Percentiles rank a stretch among this genome's conserved stretches.
Evolutionary conservation across 2,329 filamentous ascomycete genomes (phyloP).

Genomic region (Chrysoporthe puriensis): DNA sequence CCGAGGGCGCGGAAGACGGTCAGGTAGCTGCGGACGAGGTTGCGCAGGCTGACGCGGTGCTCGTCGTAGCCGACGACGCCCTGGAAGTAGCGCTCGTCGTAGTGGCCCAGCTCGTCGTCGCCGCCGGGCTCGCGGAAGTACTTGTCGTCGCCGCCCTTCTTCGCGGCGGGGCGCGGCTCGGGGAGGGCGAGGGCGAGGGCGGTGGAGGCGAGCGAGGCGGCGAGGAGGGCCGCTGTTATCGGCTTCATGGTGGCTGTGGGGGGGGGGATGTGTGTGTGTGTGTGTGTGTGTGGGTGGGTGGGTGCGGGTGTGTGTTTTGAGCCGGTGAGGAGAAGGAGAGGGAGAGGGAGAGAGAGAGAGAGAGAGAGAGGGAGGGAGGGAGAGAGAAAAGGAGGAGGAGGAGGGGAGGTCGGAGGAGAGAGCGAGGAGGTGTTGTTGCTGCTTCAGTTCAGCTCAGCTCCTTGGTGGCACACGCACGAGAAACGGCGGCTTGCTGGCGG

Average conservation of each 20-base stretch:
- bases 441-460: not conserved
- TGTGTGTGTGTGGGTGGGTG: not conserved
- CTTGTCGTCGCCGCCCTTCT: constrained; percentile 47
- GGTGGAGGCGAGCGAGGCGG: constrained; percentile 15
- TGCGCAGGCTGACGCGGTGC: constrained; percentile 66
- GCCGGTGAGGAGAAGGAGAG: not conserved
- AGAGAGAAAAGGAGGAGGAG: not conserved
- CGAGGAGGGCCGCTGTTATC: constrained; percentile 17
- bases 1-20: constrained; percentile 64
- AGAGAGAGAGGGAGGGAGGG: too few species aligned
- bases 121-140: constrained; percentile 70
- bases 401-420: not conserved
- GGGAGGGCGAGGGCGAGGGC: constrained; percentile 17
- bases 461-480: not conserved
- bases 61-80: constrained; percentile 66
- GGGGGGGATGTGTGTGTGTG: not conserved
- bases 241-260: constrained; percentile 17
- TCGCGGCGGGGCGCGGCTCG: constrained; percentile 1
- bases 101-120: constrained; percentile 67
- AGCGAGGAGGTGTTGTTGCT: not conserved
- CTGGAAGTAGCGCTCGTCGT: constrained; percentile 73
- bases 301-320: not conserved
- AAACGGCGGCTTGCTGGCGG: too few species aligned
- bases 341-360: too few species aligned
- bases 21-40: constrained; percentile 79